Conservation (phyloP, 106 monocot species). For the Dioscorea zingiberensis region DNA sequence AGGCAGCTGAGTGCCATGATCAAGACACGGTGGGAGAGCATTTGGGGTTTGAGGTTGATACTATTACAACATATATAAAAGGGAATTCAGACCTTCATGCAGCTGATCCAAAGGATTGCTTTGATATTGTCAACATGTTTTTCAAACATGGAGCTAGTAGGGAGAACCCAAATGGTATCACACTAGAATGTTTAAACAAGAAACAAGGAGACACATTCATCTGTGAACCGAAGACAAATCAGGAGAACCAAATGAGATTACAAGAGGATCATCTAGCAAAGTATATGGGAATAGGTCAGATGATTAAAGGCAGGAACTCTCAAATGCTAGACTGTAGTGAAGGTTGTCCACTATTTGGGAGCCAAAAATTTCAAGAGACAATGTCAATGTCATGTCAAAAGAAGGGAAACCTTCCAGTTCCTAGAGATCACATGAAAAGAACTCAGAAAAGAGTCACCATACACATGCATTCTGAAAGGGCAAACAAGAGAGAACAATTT, state of each 20-base stretch:
- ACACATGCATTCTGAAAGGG: conserved; percentile 14
- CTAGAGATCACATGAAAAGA: neutral
- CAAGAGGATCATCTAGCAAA: conserved; percentile 14
- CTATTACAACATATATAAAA: conserved; percentile 14
- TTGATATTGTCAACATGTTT: conserved; percentile 7
- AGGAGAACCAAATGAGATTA: conserved; percentile 6
- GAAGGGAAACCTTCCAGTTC: neutral
- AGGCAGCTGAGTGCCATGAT: conserved; percentile 1
- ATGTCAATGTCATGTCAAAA: neutral
- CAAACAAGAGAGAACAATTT: conserved; percentile 9
- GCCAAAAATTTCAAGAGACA: conserved; percentile 1
- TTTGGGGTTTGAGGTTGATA: conserved; percentile 1
- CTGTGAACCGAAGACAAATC: conserved; percentile 4
- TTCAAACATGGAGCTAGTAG: conserved; percentile 12
- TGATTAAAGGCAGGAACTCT: neutral
- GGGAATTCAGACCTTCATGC: conserved; percentile 12
- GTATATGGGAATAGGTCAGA: neutral
- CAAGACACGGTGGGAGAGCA: neutral
- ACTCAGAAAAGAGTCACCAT: conserved; percentile 41
- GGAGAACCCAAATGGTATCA: neutral
- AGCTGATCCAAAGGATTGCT: neutral
- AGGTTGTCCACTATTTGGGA: neutral
- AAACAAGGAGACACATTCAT: conserved; percentile 2
- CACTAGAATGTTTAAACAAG: neutral
- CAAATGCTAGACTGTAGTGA: neutral